phyloP scores from a whole-genome alignment of 768 basidiomycete species.

The Hypholoma fasciculare region DNA sequence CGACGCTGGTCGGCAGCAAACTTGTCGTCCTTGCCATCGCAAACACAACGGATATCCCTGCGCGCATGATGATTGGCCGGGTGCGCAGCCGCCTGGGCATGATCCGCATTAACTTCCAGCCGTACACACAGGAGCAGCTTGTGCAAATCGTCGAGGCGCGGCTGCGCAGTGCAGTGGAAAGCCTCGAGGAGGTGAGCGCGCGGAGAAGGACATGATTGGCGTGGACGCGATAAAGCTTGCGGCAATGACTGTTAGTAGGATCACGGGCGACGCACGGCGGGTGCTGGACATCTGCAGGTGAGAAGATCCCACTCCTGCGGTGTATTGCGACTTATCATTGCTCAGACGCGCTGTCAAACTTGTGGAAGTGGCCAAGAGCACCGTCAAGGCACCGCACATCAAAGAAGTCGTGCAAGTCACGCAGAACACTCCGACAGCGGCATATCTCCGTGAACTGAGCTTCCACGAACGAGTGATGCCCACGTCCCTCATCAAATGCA shows the following conservation, averaged over 20 bases:
- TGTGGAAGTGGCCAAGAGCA: conserved; percentile 47
- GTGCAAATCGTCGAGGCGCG: conserved; percentile 87
- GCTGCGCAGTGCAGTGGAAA: conserved; percentile 56
- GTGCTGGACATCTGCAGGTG: conserved; percentile 92
- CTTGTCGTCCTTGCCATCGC: conserved; percentile 96
- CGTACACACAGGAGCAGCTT: conserved; percentile 79
- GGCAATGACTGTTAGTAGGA: conserved; percentile 65
- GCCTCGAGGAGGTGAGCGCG: conserved; percentile 41
- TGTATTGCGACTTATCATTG: neutral
- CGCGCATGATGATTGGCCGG: conserved; percentile 88
- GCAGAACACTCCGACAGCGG: conserved; percentile 90
- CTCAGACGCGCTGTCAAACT: conserved; percentile 82
- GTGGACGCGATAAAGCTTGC: conserved; percentile 82
- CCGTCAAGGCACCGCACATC: conserved; percentile 72
- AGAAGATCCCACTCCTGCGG: conserved; percentile 16
- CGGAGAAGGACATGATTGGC: conserved; percentile 48
- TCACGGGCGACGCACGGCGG: conserved; percentile 93
- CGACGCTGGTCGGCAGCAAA: conserved; percentile 83
- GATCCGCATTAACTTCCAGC: conserved; percentile 89
- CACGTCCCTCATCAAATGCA: conserved; percentile 77
- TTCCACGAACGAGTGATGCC: conserved; percentile 90
- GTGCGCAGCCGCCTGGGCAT: conserved; percentile 92
- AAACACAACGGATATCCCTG: conserved; percentile 97
- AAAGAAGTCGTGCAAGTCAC: conserved; percentile 78
- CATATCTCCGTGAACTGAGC: conserved; percentile 79